Conservation (phyloP, 345 rosid species). For the Firmiana major region DNA sequence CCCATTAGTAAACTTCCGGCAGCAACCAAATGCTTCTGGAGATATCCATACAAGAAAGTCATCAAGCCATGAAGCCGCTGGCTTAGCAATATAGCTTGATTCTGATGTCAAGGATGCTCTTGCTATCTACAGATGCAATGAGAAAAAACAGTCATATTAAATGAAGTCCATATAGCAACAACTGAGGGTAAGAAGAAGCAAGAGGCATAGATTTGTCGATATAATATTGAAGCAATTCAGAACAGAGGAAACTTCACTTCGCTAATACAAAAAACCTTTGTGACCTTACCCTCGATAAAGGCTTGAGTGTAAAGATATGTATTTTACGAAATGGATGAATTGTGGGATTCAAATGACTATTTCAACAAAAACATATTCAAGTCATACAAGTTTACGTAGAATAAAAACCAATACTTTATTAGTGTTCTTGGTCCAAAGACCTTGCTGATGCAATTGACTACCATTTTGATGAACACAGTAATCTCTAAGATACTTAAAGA, state of each 20-base stretch:
- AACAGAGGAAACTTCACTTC: not conserved
- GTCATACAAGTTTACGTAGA: not conserved
- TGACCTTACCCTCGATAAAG: not conserved
- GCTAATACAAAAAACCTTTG: not conserved
- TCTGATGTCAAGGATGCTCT: constrained; percentile 78
- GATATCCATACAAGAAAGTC: constrained; percentile 98
- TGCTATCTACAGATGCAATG: constrained; percentile 51
- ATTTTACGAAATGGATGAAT: not conserved
- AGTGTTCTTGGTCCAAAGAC: not conserved
- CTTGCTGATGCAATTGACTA: not conserved
- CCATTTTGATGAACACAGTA: not conserved
- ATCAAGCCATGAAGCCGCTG: constrained; percentile 99
- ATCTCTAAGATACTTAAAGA: not conserved
- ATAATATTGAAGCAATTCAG: not conserved
- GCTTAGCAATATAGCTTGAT: constrained; percentile 92
- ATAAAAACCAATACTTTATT: not conserved
- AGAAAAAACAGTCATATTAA: constrained; percentile 9
- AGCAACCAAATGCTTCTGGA: constrained; percentile 98
- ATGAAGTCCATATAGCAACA: not conserved
- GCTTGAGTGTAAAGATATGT: not conserved
- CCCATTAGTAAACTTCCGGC: constrained; percentile 88
- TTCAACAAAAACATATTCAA: not conserved
- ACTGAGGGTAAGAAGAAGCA: not conserved
- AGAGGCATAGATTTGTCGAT: not conserved
- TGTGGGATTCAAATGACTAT: not conserved